Percentiles rank a stretch among this genome's conserved stretches.
Evolutionary conservation across 2,329 filamentous ascomycete genomes (phyloP).

Genomic region (Beauveria scarabaeidicola): DNA sequence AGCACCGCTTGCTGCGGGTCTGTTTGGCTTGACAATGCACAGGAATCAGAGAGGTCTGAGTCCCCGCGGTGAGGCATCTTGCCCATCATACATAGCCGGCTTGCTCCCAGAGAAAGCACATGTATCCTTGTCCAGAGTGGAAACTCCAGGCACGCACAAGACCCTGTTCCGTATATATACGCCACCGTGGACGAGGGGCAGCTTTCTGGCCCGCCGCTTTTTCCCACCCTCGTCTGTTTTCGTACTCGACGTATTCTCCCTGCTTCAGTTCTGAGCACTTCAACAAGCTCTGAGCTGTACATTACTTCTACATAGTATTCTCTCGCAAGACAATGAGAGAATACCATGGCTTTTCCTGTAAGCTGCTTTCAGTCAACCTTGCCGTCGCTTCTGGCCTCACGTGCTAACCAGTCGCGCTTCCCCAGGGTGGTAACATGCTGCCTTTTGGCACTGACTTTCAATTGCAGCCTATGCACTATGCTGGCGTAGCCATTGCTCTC

Average conservation of each 20-base stretch:
- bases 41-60: not conserved
- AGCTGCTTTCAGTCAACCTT: not conserved
- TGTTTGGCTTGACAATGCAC: not conserved
- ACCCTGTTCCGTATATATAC: constrained; percentile 13
- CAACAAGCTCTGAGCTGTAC: constrained; percentile 23
- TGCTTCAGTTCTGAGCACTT: constrained; percentile 20
- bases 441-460: constrained; percentile 34
- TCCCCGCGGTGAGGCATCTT: not conserved
- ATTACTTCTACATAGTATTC: constrained; percentile 19
- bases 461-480: constrained; percentile 39
- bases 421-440: constrained; percentile 50
- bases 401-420: constrained; percentile 17
- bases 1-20: constrained; percentile 5
- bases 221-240: constrained; percentile 14
- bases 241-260: constrained; percentile 18
- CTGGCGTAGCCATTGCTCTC: constrained; percentile 43
- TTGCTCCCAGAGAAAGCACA: not conserved
- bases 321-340: constrained; percentile 51
- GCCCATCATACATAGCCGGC: not conserved
- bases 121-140: constrained; percentile 9
- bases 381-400: not conserved
- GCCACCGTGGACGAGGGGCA: constrained; percentile 2
- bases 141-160: constrained; percentile 10
- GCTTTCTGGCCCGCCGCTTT: constrained; percentile 14
- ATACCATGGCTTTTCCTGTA: constrained; percentile 63